Percentiles rank a stretch among this genome's conserved stretches.
Evolutionary conservation across 176 grass and related monocot genomes (phyloP).

Genomic region (Leersia perrieri): DNA sequence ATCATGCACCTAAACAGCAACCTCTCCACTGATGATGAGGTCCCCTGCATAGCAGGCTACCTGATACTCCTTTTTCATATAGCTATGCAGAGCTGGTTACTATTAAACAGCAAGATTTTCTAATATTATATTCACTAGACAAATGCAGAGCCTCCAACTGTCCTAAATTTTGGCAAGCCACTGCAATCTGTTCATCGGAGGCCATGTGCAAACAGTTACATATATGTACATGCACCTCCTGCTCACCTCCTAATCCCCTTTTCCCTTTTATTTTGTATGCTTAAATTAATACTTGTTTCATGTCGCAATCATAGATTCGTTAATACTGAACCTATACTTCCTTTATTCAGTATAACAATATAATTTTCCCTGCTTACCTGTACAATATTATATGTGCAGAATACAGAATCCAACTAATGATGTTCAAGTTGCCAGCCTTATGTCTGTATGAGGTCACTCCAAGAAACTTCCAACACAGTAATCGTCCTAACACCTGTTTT

Average conservation of each 20-base stretch:
- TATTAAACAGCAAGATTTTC: neutral
- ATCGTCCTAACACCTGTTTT: neutral
- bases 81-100: neutral
- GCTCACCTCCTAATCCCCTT: neutral
- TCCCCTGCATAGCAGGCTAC: neutral
- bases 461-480: neutral
- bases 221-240: neutral
- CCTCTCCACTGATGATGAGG: neutral
- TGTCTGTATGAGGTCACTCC: neutral
- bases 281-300: neutral
- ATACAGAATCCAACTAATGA: neutral
- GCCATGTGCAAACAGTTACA: slow-evolving; percentile 32
- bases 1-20: neutral
- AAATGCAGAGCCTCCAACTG: slow-evolving; percentile 2
- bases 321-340: neutral
- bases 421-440: neutral
- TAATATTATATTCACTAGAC: neutral
- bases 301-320: neutral
- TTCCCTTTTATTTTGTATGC: neutral
- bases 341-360: neutral
- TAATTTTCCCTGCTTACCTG: neutral
- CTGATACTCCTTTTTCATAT: neutral
- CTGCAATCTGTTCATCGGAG: neutral
- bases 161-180: neutral
- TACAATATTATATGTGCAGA: neutral